A percentile compares a stretch with the other conserved stretches of the same genome.
Evolutionary conservation across 2,329 filamentous ascomycete genomes (phyloP).

Genomic region (Colletotrichum musae): DNA sequence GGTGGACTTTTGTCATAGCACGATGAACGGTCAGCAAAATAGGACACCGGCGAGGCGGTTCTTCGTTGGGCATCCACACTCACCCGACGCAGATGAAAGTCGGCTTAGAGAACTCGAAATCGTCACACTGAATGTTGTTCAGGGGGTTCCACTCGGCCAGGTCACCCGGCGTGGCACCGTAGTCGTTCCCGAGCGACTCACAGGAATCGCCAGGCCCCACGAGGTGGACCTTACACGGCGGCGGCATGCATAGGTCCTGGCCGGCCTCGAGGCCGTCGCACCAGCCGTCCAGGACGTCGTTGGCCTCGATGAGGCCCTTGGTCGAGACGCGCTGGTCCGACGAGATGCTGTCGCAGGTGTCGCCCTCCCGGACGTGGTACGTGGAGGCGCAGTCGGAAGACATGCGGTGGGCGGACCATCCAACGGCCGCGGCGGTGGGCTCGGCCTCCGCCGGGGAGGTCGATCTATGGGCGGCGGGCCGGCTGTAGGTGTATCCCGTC

Average conservation of each 20-base stretch:
- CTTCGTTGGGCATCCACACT: not conserved
- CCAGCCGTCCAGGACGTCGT: not conserved
- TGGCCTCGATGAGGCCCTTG: not conserved
- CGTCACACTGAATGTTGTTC: not conserved
- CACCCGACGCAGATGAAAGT: slow-evolving; percentile 5
- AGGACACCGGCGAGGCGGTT: too few species aligned
- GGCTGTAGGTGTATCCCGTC: not conserved
- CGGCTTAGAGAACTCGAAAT: not conserved
- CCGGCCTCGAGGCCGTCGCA: not conserved
- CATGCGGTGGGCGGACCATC: slow-evolving; percentile 9
- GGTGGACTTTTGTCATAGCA: too few species aligned
- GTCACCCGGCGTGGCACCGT: not conserved
- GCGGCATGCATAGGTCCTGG: slow-evolving; percentile 10
- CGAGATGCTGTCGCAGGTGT: not conserved
- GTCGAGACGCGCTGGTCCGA: not conserved
- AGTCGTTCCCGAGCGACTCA: not conserved
- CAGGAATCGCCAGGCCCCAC: not conserved
- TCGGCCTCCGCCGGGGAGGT: too few species aligned
- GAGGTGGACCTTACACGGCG: not conserved
- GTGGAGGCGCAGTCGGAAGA: not conserved
- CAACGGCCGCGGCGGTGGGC: not conserved
- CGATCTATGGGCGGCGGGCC: not conserved
- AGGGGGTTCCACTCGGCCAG: slow-evolving; percentile 13
- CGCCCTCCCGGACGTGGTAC: not conserved
- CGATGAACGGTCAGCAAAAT: too few species aligned